phyloP scores from a whole-genome alignment of 768 basidiomycete species.

The Boletus pseudopeckii region DNA sequence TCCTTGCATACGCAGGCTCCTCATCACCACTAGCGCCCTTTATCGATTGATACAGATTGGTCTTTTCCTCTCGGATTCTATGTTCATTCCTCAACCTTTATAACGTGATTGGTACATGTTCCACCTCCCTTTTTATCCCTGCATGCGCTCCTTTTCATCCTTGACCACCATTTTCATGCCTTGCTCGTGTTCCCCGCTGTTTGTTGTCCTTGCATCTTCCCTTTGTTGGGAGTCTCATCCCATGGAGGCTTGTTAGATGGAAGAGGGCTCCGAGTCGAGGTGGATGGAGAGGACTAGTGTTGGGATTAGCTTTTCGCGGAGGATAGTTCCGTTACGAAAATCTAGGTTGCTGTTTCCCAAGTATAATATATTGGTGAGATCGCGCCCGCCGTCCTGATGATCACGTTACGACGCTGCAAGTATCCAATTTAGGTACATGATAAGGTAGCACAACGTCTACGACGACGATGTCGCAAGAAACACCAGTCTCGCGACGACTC shows the following conservation, averaged over 20 bases:
- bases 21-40: slow-evolving; percentile 33
- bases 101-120: slow-evolving; percentile 24
- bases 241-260: slow-evolving; percentile 56
- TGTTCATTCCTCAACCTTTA: slow-evolving; percentile 20
- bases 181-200: slow-evolving; percentile 29
- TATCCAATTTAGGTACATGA: too few relatives aligned
- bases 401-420: too few relatives aligned
- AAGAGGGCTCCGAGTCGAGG: slow-evolving; percentile 62
- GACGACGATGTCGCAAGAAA: slow-evolving; percentile 36
- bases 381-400: too few relatives aligned
- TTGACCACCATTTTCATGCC: slow-evolving; percentile 22
- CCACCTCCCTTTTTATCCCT: slow-evolving; percentile 22
- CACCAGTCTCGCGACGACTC: slow-evolving; percentile 70
- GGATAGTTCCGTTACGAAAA: slow-evolving; percentile 2
- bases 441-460: not conserved
- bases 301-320: not conserved
- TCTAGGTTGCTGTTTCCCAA: not conserved
- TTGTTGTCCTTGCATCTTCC: slow-evolving; percentile 70
- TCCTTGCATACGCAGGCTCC: slow-evolving; percentile 23
- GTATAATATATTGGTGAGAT: too few relatives aligned
- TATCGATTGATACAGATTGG: slow-evolving; percentile 29
- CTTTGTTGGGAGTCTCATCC: slow-evolving; percentile 40
- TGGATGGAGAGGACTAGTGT: slow-evolving; percentile 11
- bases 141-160: slow-evolving; percentile 16
- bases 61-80: slow-evolving; percentile 24